These are phyloP conservation scores for Omphalotus guepiniiformis DNA, from an alignment of 768 basidiomycete genomes.

Conservation along the genomic window DNA sequence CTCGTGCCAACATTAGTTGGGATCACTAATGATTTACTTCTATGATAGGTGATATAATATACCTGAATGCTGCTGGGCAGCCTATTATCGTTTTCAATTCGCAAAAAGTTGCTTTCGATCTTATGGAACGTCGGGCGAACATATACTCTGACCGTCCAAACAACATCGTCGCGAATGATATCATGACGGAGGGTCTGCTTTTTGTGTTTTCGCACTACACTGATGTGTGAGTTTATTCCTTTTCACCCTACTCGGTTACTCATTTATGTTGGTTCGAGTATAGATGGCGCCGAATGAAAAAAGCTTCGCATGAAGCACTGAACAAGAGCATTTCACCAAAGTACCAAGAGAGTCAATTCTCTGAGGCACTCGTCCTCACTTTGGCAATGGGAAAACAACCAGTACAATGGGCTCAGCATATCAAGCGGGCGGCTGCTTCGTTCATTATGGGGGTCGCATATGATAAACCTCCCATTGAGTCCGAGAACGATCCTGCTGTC, in stretches of 20 bases:
- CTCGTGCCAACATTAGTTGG: not conserved
- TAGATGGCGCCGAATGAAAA: slow-evolving; percentile 25
- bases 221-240: slow-evolving; percentile 14
- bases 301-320: slow-evolving; percentile 24
- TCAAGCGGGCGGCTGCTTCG: slow-evolving; percentile 13
- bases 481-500: slow-evolving; percentile 3
- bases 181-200: slow-evolving; percentile 21
- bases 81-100: slow-evolving; percentile 9
- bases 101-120: slow-evolving; percentile 6
- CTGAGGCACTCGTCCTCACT: slow-evolving; percentile 21
- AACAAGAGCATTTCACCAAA: slow-evolving; percentile 13
- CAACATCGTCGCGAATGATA: slow-evolving; percentile 20
- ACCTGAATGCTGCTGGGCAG: not conserved
- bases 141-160: slow-evolving; percentile 9
- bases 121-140: slow-evolving; percentile 5
- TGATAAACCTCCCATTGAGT: slow-evolving; percentile 4
- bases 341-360: slow-evolving; percentile 17
- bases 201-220: slow-evolving; percentile 18
- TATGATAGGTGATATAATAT: not conserved
- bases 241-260: slow-evolving; percentile 3
- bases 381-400: slow-evolving; percentile 18
- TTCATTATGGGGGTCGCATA: slow-evolving; percentile 1
- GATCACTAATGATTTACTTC: not conserved
- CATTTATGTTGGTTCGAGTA: not conserved
- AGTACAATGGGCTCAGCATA: slow-evolving; percentile 22